Base-by-base conservation (phyloP, 352 stramenopile genomes). In the Pythium rishiriense region DNA sequence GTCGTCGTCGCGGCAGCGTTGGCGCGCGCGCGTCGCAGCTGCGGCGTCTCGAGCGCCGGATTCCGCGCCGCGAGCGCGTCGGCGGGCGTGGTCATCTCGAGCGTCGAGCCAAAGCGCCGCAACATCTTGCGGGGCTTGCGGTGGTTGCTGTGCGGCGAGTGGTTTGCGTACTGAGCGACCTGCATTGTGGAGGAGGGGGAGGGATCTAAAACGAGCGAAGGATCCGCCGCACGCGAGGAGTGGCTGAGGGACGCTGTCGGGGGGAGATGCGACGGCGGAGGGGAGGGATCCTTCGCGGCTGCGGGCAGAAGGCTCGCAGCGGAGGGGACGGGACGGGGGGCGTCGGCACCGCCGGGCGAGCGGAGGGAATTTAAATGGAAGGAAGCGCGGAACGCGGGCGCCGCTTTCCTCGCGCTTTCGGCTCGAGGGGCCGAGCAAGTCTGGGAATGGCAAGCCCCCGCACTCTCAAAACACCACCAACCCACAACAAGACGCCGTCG, bases 21-120 rank as follows among this genome's bases (percentile, higher is more conserved):
- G 45, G 48, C 70, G 17, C 83, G 73, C 25, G 69, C 72, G 12
- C 79, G 74, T n/a, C 60, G 53, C 48, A 72, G 43, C 37, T 58
- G 41, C 7, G 41, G 41, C 3, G 41, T 4, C n/a, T 47, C 19
- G n/a, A 3, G 41, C 0, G 21, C n/a, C 6, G 7, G 33, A 7
- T 39, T 7, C 8, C 8, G 8, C 33, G 41, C 41, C 19, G 64
- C 63, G 19, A 57, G 4, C 5, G 55, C 55, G 28, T 50, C 56
- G 10, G 31, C 43, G 11, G 43, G 55, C 55, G 29, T 39, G 1
- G 56, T 24, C 7, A 39, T 43, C 19, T 52, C 53, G 54, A 35
- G 22, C 15, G 37, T 26, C n/a, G 66, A 63, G 50, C 14, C 56
- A 42, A 49, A 56, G 48, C 63, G 47, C 3, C 63, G 63, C 28